Evolutionary conservation across 2,329 filamentous ascomycete genomes (phyloP), one percentile per base, ranked within the genome.

Genomic region (Cercospora zeina): DNA sequence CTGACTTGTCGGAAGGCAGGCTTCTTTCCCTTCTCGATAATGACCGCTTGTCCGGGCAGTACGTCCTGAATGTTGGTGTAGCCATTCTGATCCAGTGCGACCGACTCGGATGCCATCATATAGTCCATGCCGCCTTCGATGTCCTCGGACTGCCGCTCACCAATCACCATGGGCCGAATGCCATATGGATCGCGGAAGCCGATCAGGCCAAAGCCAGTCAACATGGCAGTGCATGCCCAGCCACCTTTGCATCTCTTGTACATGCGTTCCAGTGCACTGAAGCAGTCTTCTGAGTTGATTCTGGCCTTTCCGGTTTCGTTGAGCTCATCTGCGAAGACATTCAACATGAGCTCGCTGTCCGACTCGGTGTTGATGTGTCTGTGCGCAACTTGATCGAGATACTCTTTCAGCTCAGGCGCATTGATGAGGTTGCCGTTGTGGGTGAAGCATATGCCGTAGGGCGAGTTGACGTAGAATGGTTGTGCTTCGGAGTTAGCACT

Each of bases 351-450:
- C 78, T 96, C 92, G 69, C 88, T 91, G 78, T 96, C 91, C 62
- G 88, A 92, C 71, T 96, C 91, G 30, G 91, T 93, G 77, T 96
- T 96, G 80, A 95, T 89, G 75, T 96, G 91, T 68, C 91, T 85
- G 73, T 90, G 90, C 7, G 89, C 90, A 67, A 90, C 89, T 67
- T 87, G 80, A 71, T 96, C 91, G 54, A 96, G 81, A 73, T 87
- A 90, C 64, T 81, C 77, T 74, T 85, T 86, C 53, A 96, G 80
- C 57, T 89, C 86, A 1, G 82, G 82, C 4, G 88, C 85, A 73
- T 96, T 91, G 80, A 96, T 90, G 51, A 96, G 81, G 77, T 96
- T 96, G 63, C 93, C 92, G 72, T 96, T 96, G 78, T 95, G 88
- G 21, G 88, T 85, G 74, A 95, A 84, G 71, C 84, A 89, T 70